Conservation (phyloP, 116 monocot genomes). For the Posidonia oceanica region DNA sequence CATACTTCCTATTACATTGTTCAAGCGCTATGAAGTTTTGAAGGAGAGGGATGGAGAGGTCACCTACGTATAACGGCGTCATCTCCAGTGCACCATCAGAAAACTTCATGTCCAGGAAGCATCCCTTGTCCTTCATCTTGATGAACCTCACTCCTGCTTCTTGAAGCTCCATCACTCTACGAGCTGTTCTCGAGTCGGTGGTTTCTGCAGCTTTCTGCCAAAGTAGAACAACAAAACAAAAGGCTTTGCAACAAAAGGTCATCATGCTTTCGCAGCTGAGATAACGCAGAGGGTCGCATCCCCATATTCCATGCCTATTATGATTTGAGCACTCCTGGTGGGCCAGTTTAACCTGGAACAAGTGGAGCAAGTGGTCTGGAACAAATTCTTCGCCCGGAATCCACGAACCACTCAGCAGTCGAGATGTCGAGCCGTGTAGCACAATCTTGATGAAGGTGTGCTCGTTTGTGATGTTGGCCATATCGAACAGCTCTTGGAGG, state of each 20-base stretch:
- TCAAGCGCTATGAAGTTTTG: too few relatives aligned
- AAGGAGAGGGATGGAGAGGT: too few relatives aligned
- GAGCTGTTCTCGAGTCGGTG: neutral
- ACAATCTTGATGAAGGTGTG: neutral
- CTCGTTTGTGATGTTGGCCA: neutral
- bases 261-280: neutral
- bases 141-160: neutral
- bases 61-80: too few relatives aligned
- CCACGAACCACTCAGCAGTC: too few relatives aligned
- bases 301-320: too few relatives aligned
- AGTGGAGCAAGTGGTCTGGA: neutral
- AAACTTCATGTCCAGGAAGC: neutral
- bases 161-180: neutral
- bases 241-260: neutral
- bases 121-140: neutral
- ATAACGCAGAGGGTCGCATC: neutral
- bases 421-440: too few relatives aligned
- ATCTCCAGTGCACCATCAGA: too few relatives aligned
- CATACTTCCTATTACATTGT: too few relatives aligned
- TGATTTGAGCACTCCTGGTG: too few relatives aligned
- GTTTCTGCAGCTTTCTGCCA: neutral
- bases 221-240: neutral
- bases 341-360: neutral
- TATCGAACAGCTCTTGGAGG: neutral
- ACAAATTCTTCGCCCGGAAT: neutral